Evolutionary conservation across 2,329 filamentous ascomycete genomes (phyloP), one percentile per base, ranked within the genome.

Genomic region (Fonsecaea pedrosoi): DNA sequence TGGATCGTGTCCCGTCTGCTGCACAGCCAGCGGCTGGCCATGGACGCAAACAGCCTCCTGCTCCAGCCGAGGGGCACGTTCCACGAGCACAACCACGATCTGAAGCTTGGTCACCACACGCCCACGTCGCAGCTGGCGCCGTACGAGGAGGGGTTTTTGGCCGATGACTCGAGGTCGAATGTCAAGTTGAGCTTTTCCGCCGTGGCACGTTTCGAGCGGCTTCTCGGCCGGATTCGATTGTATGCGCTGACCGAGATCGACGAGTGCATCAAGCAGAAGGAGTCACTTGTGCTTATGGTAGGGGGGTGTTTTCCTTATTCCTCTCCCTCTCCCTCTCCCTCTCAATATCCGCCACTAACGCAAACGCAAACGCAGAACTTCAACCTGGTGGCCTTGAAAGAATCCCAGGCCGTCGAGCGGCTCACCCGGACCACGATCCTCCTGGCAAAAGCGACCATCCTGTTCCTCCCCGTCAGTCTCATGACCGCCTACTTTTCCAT

Each of bases 401-500:
- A 92, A 76, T 91, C 89, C 0, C 85, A 88, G 70, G 86, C 87
- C 3, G 90, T 92, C 10, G 90, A 91, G 66, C 85, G 88, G 21
- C 83, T 93, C 21, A 92, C 90, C 0, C 83, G 90, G 65, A 88
- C 90, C 69, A 91, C 90, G 3, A 87, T 92, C 4, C 80, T 93
- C 4, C 82, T 93, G 10, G 90, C 89, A 55, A 92, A 93, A 75
- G 86, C 90, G 5, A 91, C 88, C 12, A 90, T 92, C 48, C 81
- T 92, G 60, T 93, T 93, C 78, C 82, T 92, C 63, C 90, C 90
- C 0, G 89, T 92, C 67, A 89, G 85, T 71, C 83, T 92, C 57
- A 88, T 92, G 86, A 92, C 90, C 3, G 87, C 83, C 37, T 93
- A 92, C 77, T 93, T 92, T 76, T 89, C 87, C 5, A 84, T 89